Conservation (phyloP, 148 eudicot species). For the Rhododendron simsii region DNA sequence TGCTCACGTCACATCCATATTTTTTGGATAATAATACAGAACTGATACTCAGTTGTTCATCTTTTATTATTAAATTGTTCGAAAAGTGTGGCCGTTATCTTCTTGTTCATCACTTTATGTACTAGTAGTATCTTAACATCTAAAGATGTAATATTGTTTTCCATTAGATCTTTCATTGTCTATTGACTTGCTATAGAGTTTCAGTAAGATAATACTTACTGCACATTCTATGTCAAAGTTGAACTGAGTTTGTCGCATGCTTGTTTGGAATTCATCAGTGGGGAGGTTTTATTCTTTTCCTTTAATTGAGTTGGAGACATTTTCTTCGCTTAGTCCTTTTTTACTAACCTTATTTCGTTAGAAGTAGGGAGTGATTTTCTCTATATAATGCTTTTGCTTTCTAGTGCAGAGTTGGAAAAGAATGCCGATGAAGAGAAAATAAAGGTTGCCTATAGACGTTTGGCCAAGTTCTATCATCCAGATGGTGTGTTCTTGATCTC, state of each 20-base stretch:
- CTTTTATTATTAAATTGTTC: neutral
- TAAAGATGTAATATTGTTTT: neutral
- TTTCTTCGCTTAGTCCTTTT: neutral
- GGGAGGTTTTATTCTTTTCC: neutral
- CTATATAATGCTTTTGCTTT: conserved; percentile 6
- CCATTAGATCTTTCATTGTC: no score
- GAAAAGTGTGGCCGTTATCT: neutral
- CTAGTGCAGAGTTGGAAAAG: conserved; percentile 67
- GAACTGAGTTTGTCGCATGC: neutral
- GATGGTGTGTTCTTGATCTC: conserved; percentile 67
- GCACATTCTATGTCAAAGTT: neutral
- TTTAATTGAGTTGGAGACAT: neutral
- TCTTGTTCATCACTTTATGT: neutral
- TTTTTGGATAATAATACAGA: neutral
- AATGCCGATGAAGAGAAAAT: conserved; percentile 81
- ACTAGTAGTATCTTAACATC: neutral
- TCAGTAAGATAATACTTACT: neutral
- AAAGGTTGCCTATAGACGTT: conserved; percentile 70
- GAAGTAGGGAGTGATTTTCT: neutral
- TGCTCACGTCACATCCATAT: neutral
- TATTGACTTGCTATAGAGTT: neutral
- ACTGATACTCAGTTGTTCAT: neutral
- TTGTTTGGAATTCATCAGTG: neutral
- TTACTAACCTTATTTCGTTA: neutral
- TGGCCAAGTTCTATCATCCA: conserved; percentile 96